phyloP scores from a whole-genome alignment of 257 asterid genomes.

The Penstemon davidsonii region DNA sequence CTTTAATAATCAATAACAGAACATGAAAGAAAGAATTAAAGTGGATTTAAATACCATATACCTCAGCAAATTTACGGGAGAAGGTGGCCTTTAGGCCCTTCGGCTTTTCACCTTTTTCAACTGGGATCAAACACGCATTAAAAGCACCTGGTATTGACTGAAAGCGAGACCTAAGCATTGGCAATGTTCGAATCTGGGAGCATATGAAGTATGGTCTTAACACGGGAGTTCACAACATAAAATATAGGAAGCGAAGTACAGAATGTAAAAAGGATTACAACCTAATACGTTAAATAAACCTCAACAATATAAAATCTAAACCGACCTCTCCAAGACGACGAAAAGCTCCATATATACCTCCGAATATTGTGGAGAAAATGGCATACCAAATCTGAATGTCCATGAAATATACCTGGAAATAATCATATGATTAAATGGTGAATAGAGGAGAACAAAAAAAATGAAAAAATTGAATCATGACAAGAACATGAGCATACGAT shows the following conservation, averaged over 20 bases:
- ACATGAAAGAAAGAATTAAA: slow-evolving; percentile 6
- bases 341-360: slow-evolving; percentile 97
- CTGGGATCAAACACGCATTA: slow-evolving; percentile 76
- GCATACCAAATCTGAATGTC: slow-evolving; percentile 99
- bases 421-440: slow-evolving; percentile 26
- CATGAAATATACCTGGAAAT: slow-evolving; percentile 89
- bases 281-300: background rate
- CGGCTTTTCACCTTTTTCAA: slow-evolving; percentile 59
- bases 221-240: slow-evolving; percentile 11
- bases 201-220: slow-evolving; percentile 28
- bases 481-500: slow-evolving; percentile 54
- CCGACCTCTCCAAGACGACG: slow-evolving; percentile 99
- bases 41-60: slow-evolving; percentile 26
- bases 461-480: slow-evolving; percentile 19
- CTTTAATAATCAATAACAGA: slow-evolving; percentile 20
- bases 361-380: slow-evolving; percentile 94
- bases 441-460: slow-evolving; percentile 25
- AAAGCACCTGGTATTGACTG: slow-evolving; percentile 88
- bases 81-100: slow-evolving; percentile 79
- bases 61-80: slow-evolving; percentile 79
- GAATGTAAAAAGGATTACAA: background rate
- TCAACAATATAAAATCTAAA: slow-evolving; percentile 17
- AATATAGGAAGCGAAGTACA: background rate
- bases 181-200: slow-evolving; percentile 84
- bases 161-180: slow-evolving; percentile 95